phyloP scores from a whole-genome alignment of 805 yeast genomes.

The Wickerhamiella qilinensis region DNA sequence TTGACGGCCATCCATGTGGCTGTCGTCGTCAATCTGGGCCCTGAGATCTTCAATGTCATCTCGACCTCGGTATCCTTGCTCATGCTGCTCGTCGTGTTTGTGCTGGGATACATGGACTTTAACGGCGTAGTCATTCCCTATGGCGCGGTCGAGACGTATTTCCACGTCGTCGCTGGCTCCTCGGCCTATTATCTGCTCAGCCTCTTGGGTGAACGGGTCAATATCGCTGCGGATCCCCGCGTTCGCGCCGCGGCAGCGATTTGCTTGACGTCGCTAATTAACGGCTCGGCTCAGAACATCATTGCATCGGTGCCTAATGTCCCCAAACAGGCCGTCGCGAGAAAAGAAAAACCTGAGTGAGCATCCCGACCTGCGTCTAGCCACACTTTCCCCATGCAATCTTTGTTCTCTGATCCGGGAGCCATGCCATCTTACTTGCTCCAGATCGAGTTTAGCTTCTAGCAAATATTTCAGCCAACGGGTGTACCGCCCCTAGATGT shows the following conservation, averaged over 20 bases:
- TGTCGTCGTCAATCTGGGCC: conserved; percentile 8
- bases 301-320: conserved; percentile 1
- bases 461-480: too few species aligned
- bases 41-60: conserved; percentile 12
- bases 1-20: conserved; percentile 9
- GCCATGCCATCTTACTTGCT: too few species aligned
- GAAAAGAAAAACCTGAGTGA: too few species aligned
- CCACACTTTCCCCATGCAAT: too few species aligned
- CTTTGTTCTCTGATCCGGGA: too few species aligned
- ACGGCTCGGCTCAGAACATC: conserved; percentile 15
- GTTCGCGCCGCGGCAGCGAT: conserved; percentile 6
- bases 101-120: conserved; percentile 13
- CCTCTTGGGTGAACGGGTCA: conserved; percentile 6
- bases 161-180: conserved; percentile 12
- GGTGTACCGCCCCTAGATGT: too few species aligned
- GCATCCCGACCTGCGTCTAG: too few species aligned
- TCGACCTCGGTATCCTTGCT: conserved; percentile 7
- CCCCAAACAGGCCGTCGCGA: too few species aligned
- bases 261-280: conserved; percentile 12
- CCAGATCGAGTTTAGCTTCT: too few species aligned
- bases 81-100: conserved; percentile 9
- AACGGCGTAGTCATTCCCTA: conserved; percentile 15
- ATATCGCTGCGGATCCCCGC: conserved; percentile 2
- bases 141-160: conserved; percentile 14
- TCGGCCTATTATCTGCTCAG: conserved; percentile 13